Evolutionary conservation across 306 rosid species (phyloP).

Genomic region (Trifolium fragiferum): DNA sequence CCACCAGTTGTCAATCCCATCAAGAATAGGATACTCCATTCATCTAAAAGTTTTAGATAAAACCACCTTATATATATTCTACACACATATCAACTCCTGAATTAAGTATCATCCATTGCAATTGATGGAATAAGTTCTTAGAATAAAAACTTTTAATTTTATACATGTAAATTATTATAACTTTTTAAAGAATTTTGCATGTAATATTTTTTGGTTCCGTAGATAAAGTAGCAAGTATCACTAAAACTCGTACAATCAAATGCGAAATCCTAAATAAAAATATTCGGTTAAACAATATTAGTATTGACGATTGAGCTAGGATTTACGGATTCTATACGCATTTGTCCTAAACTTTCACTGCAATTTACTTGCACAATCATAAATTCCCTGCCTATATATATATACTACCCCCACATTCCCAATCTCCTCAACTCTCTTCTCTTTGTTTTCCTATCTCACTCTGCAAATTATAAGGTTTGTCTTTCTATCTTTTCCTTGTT

Average conservation of each 20-base stretch:
- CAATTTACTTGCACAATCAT: too few relatives aligned
- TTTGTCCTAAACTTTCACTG: too few relatives aligned
- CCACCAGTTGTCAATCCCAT: conserved; percentile 22
- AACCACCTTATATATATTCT: conserved; percentile 40
- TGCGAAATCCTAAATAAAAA: too few relatives aligned
- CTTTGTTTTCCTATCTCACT: conserved; percentile 21
- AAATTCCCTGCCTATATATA: conserved; percentile 12
- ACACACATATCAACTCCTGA: background rate
- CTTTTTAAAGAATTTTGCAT: too few relatives aligned
- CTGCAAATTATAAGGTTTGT: conserved; percentile 34
- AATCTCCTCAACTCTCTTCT: conserved; percentile 18
- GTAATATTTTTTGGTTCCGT: too few relatives aligned
- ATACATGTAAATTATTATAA: background rate
- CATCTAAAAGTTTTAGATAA: too few relatives aligned
- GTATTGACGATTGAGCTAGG: too few relatives aligned
- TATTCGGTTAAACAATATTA: too few relatives aligned
- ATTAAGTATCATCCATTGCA: conserved; percentile 25
- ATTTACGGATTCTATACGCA: too few relatives aligned
- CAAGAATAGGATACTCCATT: conserved; percentile 45
- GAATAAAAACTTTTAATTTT: background rate
- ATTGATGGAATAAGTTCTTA: background rate
- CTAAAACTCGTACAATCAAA: too few relatives aligned
- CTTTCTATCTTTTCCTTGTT: conserved; percentile 15
- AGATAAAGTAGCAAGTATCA: too few relatives aligned
- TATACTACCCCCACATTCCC: background rate